Evolutionary conservation across 1,284 basidiomycete genomes (phyloP).

Genomic region (Tilletia horrida): DNA sequence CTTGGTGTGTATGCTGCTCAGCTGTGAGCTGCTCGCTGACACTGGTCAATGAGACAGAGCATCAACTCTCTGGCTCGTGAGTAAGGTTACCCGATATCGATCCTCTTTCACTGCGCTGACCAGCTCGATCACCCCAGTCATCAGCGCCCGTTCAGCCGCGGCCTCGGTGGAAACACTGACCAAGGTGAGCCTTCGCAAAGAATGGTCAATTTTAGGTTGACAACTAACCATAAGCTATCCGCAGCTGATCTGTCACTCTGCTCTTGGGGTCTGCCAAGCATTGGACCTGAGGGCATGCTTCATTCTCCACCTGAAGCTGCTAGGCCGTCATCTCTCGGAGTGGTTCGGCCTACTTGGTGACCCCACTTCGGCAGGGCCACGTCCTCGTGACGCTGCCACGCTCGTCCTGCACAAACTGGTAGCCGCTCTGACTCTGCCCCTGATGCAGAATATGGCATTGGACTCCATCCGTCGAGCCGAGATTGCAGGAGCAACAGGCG

Average conservation of each 20-base stretch:
- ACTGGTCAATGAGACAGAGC: background rate
- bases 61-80: constrained; percentile 13
- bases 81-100: background rate
- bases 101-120: too few relatives aligned
- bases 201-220: background rate
- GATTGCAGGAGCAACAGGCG: background rate
- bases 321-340: background rate
- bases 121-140: constrained; percentile 13
- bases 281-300: constrained; percentile 11
- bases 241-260: constrained; percentile 4
- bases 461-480: background rate
- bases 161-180: constrained; percentile 18
- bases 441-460: constrained; percentile 4
- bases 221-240: background rate
- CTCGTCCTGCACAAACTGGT: background rate
- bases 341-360: background rate
- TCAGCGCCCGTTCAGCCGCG: constrained; percentile 16
- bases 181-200: constrained; percentile 6
- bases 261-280: constrained; percentile 13
- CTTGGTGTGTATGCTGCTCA: background rate
- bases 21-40: background rate
- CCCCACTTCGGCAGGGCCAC: background rate
- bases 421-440: constrained; percentile 1
- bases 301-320: background rate
- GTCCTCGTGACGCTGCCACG: too few relatives aligned